These are phyloP conservation scores for Aspergillus puulaauensis DNA, from an alignment of 2,329 filamentous ascomycete genomes.

Conservation along the genomic window DNA sequence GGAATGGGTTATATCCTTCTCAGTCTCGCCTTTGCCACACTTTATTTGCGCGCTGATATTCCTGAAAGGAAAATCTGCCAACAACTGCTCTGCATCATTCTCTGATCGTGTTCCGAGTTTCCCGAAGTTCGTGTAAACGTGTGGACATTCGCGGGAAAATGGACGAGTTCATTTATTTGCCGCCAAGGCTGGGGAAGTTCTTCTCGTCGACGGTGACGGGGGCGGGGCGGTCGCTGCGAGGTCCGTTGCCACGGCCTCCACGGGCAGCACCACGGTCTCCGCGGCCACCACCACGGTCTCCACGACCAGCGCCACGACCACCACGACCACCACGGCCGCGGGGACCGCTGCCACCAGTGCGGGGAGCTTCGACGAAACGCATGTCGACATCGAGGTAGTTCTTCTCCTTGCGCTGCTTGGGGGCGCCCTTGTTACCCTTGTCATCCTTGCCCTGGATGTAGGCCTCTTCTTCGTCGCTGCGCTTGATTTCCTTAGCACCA, in stretches of 20 bases:
- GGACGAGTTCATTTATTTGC: conserved; percentile 30
- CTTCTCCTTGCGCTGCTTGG: conserved; percentile 92
- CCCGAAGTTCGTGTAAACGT: not conserved
- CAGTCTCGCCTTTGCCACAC: conserved; percentile 13
- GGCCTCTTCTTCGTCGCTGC: conserved; percentile 60
- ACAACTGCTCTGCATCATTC: conserved; percentile 7
- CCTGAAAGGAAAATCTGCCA: conserved; percentile 1
- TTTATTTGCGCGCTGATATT: conserved; percentile 1
- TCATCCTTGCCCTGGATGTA: conserved; percentile 73
- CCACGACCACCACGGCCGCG: conserved; percentile 44
- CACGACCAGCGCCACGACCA: conserved; percentile 26
- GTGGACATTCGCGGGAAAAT: not conserved
- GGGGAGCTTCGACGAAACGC: conserved; percentile 67
- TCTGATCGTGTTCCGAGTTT: conserved; percentile 1
- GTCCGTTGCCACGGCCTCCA: conserved; percentile 20
- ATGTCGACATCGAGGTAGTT: conserved; percentile 84
- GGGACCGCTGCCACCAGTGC: conserved; percentile 37
- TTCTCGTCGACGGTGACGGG: conserved; percentile 45
- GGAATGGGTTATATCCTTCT: conserved; percentile 12
- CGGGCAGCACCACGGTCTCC: conserved; percentile 24
- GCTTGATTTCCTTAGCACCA: conserved; percentile 67
- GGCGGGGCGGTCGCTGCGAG: conserved; percentile 24
- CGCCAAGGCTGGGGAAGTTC: conserved; percentile 47
- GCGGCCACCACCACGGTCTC: conserved; percentile 22
- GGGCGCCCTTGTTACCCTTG: conserved; percentile 67